phyloP scores from a whole-genome alignment of 2,329 filamentous ascomycete species.

The Alternaria gaisen region DNA sequence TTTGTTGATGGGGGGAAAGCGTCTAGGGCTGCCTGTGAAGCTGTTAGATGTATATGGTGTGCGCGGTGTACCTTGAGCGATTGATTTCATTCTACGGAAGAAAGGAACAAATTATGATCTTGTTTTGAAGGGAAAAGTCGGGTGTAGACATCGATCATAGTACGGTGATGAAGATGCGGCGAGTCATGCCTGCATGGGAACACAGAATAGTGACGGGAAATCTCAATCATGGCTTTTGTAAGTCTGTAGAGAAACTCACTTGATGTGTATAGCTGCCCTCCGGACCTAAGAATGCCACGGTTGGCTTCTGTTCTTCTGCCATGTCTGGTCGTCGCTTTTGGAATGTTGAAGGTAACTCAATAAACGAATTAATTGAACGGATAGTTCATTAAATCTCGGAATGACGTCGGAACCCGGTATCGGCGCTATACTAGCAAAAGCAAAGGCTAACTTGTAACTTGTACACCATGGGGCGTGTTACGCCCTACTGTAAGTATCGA shows the following conservation, averaged over 20 bases:
- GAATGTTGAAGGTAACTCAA: neutral
- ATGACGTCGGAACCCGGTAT: conserved; percentile 20
- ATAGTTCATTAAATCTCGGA: conserved; percentile 9
- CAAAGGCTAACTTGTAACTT: neutral
- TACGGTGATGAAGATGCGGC: neutral
- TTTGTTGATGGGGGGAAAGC: conserved; percentile 53
- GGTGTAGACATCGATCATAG: neutral
- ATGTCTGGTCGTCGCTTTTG: conserved; percentile 16
- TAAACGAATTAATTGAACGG: neutral
- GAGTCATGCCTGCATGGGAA: neutral
- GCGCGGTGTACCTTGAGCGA: neutral
- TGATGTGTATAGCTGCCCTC: conserved; percentile 74
- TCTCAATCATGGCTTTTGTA: neutral
- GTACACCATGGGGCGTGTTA: conserved; percentile 3
- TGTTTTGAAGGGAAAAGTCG: neutral
- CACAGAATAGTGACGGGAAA: neutral
- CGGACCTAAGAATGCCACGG: conserved; percentile 69
- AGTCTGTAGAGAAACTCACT: conserved; percentile 53
- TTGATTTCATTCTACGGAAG: neutral
- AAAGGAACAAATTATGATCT: neutral
- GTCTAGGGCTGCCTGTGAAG: conserved; percentile 62
- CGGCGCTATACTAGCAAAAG: conserved; percentile 9
- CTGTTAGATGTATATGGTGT: neutral
- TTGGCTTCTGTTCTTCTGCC: conserved; percentile 25
- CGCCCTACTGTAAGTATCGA: neutral